phyloP scores from a whole-genome alignment of 169 alveolate genomes.

The Plasmodium gaboni region DNA sequence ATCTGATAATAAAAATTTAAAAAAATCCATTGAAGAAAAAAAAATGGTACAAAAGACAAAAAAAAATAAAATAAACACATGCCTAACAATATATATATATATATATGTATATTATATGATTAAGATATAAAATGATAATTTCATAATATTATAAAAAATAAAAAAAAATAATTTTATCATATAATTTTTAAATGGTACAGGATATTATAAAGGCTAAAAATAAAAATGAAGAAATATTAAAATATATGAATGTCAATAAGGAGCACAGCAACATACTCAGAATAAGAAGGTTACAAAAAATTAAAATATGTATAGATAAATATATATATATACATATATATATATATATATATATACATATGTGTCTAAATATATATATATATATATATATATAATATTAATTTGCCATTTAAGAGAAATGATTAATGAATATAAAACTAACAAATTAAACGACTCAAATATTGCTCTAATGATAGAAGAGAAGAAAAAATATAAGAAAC shows the following conservation, averaged over 20 bases:
- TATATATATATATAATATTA: too few species aligned
- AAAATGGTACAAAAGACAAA: conserved; percentile 24
- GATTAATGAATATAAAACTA: conserved; percentile 66
- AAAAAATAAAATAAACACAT: not conserved
- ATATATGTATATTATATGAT: not conserved
- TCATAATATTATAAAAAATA: not conserved
- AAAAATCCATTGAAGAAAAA: conserved; percentile 70
- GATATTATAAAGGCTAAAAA: conserved; percentile 49
- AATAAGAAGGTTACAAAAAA: conserved; percentile 41
- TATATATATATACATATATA: too few species aligned
- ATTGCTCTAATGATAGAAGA: conserved; percentile 48
- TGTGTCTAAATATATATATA: too few species aligned
- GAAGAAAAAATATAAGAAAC: conserved; percentile 65
- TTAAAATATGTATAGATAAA: too few species aligned
- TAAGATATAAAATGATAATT: not conserved
- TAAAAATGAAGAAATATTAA: conserved; percentile 64
- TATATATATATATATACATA: too few species aligned
- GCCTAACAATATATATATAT: not conserved
- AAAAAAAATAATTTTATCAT: too few species aligned
- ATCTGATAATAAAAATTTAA: conserved; percentile 65
- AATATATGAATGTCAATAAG: conserved; percentile 73
- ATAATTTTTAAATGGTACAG: not conserved
- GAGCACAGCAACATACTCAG: conserved; percentile 74
- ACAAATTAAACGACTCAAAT: conserved; percentile 57
- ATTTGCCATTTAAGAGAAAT: conserved; percentile 21